A percentile compares a stretch with the other conserved stretches of the same genome.
Evolutionary conservation across 345 rosid species (phyloP).

Genomic region (Arabis alpina): DNA sequence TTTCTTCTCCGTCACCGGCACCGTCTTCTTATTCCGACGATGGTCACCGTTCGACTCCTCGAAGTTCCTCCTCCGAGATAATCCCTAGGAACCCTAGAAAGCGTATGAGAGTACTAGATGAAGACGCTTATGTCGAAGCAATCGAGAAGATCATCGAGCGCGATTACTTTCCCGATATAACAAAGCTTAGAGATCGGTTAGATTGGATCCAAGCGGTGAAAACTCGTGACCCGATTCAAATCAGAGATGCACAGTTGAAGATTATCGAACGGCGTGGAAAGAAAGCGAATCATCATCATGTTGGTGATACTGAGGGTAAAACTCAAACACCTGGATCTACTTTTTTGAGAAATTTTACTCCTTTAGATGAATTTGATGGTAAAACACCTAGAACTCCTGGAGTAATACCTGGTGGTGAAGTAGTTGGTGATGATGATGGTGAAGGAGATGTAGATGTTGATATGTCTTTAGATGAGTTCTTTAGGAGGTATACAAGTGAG

Average conservation of each 20-base stretch:
- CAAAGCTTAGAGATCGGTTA: slow-evolving; percentile 90
- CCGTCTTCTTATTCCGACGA: slow-evolving; percentile 51
- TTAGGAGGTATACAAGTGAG: slow-evolving; percentile 87
- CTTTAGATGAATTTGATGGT: slow-evolving; percentile 74
- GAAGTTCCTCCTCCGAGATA: slow-evolving; percentile 42
- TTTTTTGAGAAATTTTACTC: slow-evolving; percentile 72
- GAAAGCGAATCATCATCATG: slow-evolving; percentile 38
- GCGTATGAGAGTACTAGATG: slow-evolving; percentile 71
- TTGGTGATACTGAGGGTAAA: slow-evolving; percentile 53
- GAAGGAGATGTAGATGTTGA: slow-evolving; percentile 57
- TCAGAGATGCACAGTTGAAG: slow-evolving; percentile 93
- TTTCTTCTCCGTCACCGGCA: slow-evolving; percentile 72
- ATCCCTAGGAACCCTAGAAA: slow-evolving; percentile 52
- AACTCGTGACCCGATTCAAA: slow-evolving; percentile 84
- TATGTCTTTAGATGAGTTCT: slow-evolving; percentile 75
- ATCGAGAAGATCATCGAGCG: slow-evolving; percentile 97
- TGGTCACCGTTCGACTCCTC: slow-evolving; percentile 38
- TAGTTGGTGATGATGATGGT: slow-evolving; percentile 40
- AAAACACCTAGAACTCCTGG: slow-evolving; percentile 59
- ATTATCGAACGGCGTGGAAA: slow-evolving; percentile 87
- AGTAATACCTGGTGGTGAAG: slow-evolving; percentile 42
- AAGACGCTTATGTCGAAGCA: slow-evolving; percentile 81
- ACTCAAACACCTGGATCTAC: slow-evolving; percentile 90
- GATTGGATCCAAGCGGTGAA: slow-evolving; percentile 93
- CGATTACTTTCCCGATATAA: slow-evolving; percentile 91